Conservation (phyloP, 441 rosid genomes). For the Erodium texanum region DNA sequence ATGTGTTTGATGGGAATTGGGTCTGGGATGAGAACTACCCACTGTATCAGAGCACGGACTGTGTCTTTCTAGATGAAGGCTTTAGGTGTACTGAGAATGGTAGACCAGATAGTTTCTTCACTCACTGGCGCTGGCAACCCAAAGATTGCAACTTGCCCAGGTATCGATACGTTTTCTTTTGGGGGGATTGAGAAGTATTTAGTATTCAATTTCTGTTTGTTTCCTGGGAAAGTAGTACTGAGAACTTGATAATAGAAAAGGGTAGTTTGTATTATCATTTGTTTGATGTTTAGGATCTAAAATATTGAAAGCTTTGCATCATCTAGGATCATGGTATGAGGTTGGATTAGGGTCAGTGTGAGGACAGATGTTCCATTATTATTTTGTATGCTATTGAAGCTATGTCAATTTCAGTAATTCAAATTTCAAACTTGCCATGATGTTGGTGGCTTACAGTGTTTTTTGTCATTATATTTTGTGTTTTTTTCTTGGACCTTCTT, state of each 20-base stretch:
- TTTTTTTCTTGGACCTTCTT: not conserved
- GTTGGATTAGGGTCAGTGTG: not conserved
- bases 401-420: not conserved
- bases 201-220: not conserved
- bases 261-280: not conserved
- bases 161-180: constrained; percentile 18
- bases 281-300: not conserved
- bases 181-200: not conserved
- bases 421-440: not conserved
- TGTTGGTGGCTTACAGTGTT: not conserved
- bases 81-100: constrained; percentile 84
- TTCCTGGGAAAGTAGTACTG: constrained; percentile 8
- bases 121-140: constrained; percentile 99
- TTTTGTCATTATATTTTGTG: not conserved
- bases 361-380: too few species aligned
- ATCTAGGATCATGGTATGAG: not conserved
- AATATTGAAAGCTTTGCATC: not conserved
- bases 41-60: constrained; percentile 69
- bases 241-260: not conserved
- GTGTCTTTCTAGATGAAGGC: constrained; percentile 64
- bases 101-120: constrained; percentile 73
- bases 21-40: constrained; percentile 95
- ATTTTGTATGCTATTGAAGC: not conserved
- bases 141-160: constrained; percentile 74
- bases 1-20: constrained; percentile 71